Evolutionary conservation across 805 yeast genomes (phyloP), one percentile per base, ranked within the genome.

Genomic region (Sungouiella blattae): DNA sequence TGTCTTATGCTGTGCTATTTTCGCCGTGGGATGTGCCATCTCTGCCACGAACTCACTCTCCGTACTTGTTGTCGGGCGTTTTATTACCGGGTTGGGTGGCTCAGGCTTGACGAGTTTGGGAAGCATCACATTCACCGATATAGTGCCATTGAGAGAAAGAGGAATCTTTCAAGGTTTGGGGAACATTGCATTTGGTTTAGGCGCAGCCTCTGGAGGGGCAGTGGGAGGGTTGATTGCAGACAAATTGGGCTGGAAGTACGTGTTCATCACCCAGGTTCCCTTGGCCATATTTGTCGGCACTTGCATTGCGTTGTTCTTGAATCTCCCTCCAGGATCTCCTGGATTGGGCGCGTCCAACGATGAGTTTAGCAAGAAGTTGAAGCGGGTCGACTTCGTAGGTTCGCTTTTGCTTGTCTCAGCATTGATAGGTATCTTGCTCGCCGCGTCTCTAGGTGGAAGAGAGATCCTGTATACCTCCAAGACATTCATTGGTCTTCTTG

Each of bases 171-270:
- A 27, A 16, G 29, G 29, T 5, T 16, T 27, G 11, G 29, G 29
- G n/a, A 27, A 27, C 18, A 27, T 27, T 13, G 29, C 29, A 14
- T 27, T 27, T 14, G 29, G 29, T 13, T 7, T 27, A 16, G 29
- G 29, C 13, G 29, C 29, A 14, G 29, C 29, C n/a, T 27, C 29
- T 9, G 29, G 29, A 6, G 29, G 29, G 5, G 29, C 18, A 9
- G 18, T 27, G 11, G 29, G 29, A 6, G 29, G 29, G 6, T 27
- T 14, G 7, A 17, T 27, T 11, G 29, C 29, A 27, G 29, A 27
- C 29, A 14, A 8, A 5, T 7, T 27, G 7, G 29, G 29, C 5
- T 27, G 29, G 29, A 13, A 17, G 13, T 27, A 27, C 13, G 29
- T 27, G 29, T 27, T 27, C n/a, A 16, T 27, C 5, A 8, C 13